Base-by-base conservation (phyloP, 352 stramenopile genomes). In the Phytophthora nicotianae region DNA sequence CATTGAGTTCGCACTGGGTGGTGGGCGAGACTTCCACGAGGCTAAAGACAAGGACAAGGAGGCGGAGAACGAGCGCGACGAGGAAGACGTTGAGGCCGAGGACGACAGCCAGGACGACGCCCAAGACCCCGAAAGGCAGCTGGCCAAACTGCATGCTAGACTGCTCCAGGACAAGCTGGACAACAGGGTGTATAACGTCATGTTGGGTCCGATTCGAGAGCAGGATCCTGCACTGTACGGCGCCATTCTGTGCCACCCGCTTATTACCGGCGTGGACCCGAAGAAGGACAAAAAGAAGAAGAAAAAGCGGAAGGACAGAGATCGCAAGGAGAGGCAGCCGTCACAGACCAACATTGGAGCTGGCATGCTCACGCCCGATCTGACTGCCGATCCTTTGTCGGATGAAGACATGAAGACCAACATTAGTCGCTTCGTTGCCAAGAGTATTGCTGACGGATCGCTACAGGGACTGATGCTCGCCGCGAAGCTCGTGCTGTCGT, bases 211-310 rank as follows among this genome's bases (percentile, higher is more conserved):
- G 52, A 90, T 94, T 41, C 86, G 88, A 19, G 88, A 94, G 43
- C 76, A 81, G 29, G 85, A 97, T 46, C 77, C 87, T 29, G 83
- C 88, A 17, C 59, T 97, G 26, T 95, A 96, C 20, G 86, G 85
- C 4, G 87, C 89, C 6, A 89, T 96, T 20, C 40, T 96, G 52
- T 94, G 86, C 41, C 86, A 97, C 27, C 87, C 87, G 16, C 75
- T 97, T 26, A 58, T 97, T 14, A 88, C 86, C 14, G 89, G 86
- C 4, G 71, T 88, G 41, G 87, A 93, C 26, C 74, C 77, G 3
- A 91, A 84, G 64, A 89, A 85, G 41, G 84, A 95, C 57, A 90
- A 91, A 61, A 80, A 86, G 32, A 90, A 91, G 64, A 91, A 93
- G 51, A 94, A 93, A 70, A 91, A 89, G 55, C 73, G 86, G 17